Base-by-base conservation (phyloP, 257 asterid genomes). In the Euphrasia confusa region DNA sequence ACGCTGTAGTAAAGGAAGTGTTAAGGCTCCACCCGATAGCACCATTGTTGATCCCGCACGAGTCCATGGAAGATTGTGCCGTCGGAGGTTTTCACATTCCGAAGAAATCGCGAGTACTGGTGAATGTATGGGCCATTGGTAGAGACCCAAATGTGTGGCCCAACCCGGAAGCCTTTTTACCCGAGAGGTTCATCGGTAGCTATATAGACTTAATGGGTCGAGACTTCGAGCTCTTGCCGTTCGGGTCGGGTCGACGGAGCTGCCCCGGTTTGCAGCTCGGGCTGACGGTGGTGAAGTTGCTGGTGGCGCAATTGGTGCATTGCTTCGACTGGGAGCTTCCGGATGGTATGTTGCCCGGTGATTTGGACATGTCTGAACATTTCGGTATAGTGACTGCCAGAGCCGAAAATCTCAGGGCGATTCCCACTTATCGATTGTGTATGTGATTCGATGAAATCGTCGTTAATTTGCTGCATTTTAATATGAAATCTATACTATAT, bases 251-350 rank as follows among this genome's bases (percentile, higher is more conserved):
- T 0, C 28, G 83, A 11, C 30, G 83, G 58, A 65, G 72, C 1
- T 78, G 83, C 55, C 83, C 80, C 0, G 80, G 80, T 1, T 0
- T 61, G 55, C 74, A 68, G 5, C 45, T 78, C 24, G 83, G 78
- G n/a, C 54, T 78, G 2, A 32, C 58, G 0, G 0, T 61, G 17
- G 72, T 78, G 5, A 60, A 58, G 2, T 24, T 74, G 10, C 2
- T 71, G 54, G 37, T 78, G 17, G 68, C 79, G 0, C 82, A 74
- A 15, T 24, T 77, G 54, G 75, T 73, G 26, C 78, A 77, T 52
- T 72, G 78, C 71, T 77, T 72, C 45, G 74, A 77, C 47, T 77
- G 81, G 81, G 26, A 65, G 54, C 73, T 72, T 68, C 78, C 75
- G 0, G 57, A 65, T 30, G 73, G 61, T 6, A 59, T 48, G 74